These are phyloP conservation scores for Knufia petricola DNA, from an alignment of 2,329 filamentous ascomycete species.

Conservation along the genomic window DNA sequence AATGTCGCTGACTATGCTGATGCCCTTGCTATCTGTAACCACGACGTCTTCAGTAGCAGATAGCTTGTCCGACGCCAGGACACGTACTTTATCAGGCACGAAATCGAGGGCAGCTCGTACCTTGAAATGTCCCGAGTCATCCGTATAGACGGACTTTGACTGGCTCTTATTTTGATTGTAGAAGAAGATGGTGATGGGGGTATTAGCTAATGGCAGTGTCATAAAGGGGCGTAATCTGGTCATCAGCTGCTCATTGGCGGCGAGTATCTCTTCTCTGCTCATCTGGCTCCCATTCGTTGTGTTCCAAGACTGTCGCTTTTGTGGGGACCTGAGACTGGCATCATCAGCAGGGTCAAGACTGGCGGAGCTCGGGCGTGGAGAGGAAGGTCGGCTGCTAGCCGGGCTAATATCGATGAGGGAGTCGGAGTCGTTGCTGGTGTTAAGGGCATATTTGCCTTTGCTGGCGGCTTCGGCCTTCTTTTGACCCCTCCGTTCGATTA, in stretches of 20 bases:
- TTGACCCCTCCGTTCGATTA: slow-evolving; percentile 63
- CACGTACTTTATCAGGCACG: slow-evolving; percentile 76
- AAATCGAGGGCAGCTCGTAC: slow-evolving; percentile 76
- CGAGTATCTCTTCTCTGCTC: slow-evolving; percentile 62
- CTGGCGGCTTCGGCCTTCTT: slow-evolving; percentile 61
- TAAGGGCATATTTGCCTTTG: slow-evolving; percentile 57
- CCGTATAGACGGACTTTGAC: slow-evolving; percentile 73
- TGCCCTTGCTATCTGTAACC: slow-evolving; percentile 65
- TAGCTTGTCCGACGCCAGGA: slow-evolving; percentile 75
- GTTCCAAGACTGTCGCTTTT: slow-evolving; percentile 41
- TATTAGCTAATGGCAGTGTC: slow-evolving; percentile 66
- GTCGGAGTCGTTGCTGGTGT: slow-evolving; percentile 25
- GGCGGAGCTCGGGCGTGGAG: slow-evolving; percentile 8
- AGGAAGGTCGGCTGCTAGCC: slow-evolving; percentile 20
- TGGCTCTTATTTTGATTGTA: slow-evolving; percentile 78
- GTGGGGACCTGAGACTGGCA: slow-evolving; percentile 22
- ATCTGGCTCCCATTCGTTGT: slow-evolving; percentile 47
- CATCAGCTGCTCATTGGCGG: slow-evolving; percentile 82
- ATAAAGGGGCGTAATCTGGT: slow-evolving; percentile 81
- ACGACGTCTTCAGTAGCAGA: slow-evolving; percentile 70
- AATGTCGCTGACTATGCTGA: slow-evolving; percentile 94
- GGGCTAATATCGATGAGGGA: slow-evolving; percentile 34
- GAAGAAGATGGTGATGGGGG: slow-evolving; percentile 85
- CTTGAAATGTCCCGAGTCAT: slow-evolving; percentile 81
- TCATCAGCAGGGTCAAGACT: slow-evolving; percentile 23